Evolutionary conservation across 2,329 filamentous ascomycete species (phyloP).

Genomic region (Dichotomopilus funicola): DNA sequence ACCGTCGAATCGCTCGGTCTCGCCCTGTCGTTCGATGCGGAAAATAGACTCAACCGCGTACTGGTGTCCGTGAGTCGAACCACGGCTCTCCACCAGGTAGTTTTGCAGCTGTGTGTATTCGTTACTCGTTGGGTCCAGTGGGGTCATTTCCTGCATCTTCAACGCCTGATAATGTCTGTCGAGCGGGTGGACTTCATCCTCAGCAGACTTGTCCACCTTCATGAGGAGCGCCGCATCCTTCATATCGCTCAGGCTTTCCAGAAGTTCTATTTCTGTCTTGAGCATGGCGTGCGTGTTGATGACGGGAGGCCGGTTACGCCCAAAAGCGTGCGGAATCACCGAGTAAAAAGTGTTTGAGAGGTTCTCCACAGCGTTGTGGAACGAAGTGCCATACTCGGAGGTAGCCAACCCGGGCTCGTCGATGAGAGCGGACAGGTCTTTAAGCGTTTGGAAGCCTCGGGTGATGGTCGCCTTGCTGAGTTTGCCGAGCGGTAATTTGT

Average conservation of each 20-base stretch:
- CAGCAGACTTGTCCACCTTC: slow-evolving; percentile 52
- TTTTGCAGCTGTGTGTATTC: slow-evolving; percentile 61
- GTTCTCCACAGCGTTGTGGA: slow-evolving; percentile 44
- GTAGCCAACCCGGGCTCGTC: slow-evolving; percentile 44
- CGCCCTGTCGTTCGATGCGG: slow-evolving; percentile 70
- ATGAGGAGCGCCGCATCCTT: slow-evolving; percentile 74
- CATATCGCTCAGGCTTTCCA: slow-evolving; percentile 80
- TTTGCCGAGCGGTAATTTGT: slow-evolving; percentile 78
- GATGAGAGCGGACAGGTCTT: slow-evolving; percentile 65
- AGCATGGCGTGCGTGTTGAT: slow-evolving; percentile 52
- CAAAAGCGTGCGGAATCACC: slow-evolving; percentile 75
- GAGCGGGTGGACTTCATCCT: slow-evolving; percentile 53
- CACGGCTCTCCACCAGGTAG: slow-evolving; percentile 63
- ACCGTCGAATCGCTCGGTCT: slow-evolving; percentile 60
- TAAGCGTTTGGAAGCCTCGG: slow-evolving; percentile 68
- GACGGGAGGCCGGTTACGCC: slow-evolving; percentile 64
- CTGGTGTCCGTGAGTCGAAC: slow-evolving; percentile 55
- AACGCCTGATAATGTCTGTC: slow-evolving; percentile 69
- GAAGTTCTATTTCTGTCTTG: slow-evolving; percentile 70
- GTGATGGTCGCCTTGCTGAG: slow-evolving; percentile 72
- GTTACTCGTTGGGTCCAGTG: slow-evolving; percentile 47
- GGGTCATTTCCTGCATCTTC: slow-evolving; percentile 68
- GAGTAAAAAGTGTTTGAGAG: slow-evolving; percentile 77
- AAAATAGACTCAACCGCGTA: slow-evolving; percentile 70
- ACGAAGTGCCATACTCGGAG: slow-evolving; percentile 35